Conservation (phyloP, 2,329 filamentous ascomycete genomes). For the Epichloe scottii region DNA sequence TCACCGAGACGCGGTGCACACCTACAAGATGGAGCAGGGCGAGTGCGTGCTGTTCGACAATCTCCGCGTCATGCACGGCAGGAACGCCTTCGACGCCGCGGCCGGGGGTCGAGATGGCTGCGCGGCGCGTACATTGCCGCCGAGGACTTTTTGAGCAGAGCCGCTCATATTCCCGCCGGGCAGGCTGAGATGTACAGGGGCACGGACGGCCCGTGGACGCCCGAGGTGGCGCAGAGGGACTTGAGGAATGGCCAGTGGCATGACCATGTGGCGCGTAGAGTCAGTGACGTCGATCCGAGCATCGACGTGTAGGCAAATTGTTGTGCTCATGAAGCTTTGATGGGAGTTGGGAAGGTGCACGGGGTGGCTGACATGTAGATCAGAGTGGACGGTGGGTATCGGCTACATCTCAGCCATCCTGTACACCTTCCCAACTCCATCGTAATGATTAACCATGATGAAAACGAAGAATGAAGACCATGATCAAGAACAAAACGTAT, state of each 20-base stretch:
- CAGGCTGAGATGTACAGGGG: slow-evolving; percentile 15
- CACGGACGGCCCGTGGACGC: slow-evolving; percentile 13
- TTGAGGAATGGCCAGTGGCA: slow-evolving; percentile 17
- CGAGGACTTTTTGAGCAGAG: slow-evolving; percentile 29
- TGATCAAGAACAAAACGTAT: too few relatives aligned
- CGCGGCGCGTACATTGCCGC: slow-evolving; percentile 70
- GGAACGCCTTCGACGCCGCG: slow-evolving; percentile 56
- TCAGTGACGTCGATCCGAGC: slow-evolving; percentile 10
- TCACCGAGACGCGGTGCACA: slow-evolving; percentile 43
- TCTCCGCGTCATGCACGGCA: slow-evolving; percentile 68
- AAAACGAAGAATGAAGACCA: too few relatives aligned
- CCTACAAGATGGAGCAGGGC: slow-evolving; percentile 63
- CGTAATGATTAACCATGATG: too few relatives aligned
- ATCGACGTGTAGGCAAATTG: slow-evolving; percentile 1
- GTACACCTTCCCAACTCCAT: too few relatives aligned
- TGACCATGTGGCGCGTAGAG: slow-evolving; percentile 12
- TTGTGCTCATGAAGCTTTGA: too few relatives aligned
- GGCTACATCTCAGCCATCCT: too few relatives aligned
- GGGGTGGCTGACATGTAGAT: too few relatives aligned
- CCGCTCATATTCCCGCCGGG: slow-evolving; percentile 17
- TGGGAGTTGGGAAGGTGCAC: too few relatives aligned
- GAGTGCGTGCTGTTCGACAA: slow-evolving; percentile 95
- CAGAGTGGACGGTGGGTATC: too few relatives aligned
- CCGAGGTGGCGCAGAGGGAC: slow-evolving; percentile 12
- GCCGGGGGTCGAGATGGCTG: slow-evolving; percentile 62